phyloP scores from a whole-genome alignment of 1,284 basidiomycete species.

The Cutaneotrichosporon mucoides region DNA sequence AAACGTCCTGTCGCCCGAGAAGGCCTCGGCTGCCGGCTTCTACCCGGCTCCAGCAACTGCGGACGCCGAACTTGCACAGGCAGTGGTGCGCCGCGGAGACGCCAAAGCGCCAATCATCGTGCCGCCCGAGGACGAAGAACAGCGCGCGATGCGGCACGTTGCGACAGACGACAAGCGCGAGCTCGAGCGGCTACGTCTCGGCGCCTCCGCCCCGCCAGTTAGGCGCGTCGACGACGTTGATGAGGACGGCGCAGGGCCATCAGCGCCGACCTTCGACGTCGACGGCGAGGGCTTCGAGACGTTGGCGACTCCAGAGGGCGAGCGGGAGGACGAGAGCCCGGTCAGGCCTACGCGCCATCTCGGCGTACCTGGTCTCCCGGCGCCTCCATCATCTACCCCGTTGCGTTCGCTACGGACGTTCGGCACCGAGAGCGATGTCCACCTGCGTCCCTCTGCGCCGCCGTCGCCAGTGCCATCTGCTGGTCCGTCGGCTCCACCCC shows the following conservation, averaged over 20 bases:
- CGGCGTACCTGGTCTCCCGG: constrained; percentile 14
- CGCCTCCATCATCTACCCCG: constrained; percentile 14
- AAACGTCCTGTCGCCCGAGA: constrained; percentile 27
- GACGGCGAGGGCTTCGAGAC: constrained; percentile 47
- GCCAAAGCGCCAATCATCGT: constrained; percentile 29
- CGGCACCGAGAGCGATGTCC: background rate
- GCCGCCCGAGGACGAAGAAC: constrained; percentile 13
- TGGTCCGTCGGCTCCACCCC: constrained; percentile 24
- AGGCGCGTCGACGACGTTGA: constrained; percentile 8
- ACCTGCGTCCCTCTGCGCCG: background rate
- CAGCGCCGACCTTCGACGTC: constrained; percentile 42
- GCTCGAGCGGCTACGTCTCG: constrained; percentile 41
- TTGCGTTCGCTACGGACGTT: constrained; percentile 18
- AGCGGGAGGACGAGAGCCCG: background rate
- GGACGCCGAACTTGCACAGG: constrained; percentile 43
- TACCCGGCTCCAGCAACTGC: constrained; percentile 48
- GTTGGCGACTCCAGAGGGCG: background rate
- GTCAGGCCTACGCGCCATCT: background rate
- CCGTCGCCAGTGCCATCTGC: constrained; percentile 6
- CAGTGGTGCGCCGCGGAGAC: constrained; percentile 35
- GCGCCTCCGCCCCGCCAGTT: constrained; percentile 39
- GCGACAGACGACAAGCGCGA: constrained; percentile 49
- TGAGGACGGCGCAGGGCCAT: constrained; percentile 11
- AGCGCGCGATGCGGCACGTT: constrained; percentile 27
- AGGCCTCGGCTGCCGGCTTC: constrained; percentile 40